Evolutionary conservation across 164 flowering plant genomes (phyloP).

Genomic region (Houttuynia cordata): DNA sequence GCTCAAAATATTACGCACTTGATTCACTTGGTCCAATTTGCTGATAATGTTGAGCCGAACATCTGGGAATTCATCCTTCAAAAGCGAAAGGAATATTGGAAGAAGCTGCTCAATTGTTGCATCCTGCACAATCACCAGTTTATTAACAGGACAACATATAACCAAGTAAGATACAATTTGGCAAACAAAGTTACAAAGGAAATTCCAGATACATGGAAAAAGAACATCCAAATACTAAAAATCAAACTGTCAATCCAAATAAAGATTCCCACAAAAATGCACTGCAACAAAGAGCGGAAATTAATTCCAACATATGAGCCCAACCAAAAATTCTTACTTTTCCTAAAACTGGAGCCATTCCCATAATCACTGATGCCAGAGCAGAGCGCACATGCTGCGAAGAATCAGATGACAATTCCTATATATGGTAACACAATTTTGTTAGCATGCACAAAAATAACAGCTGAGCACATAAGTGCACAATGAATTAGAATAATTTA

Average conservation of each 20-base stretch:
- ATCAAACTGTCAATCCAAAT: conserved; percentile 4
- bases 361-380: conserved; percentile 98
- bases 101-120: conserved; percentile 95
- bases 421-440: neutral
- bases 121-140: conserved; percentile 38
- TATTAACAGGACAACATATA: too few relatives aligned
- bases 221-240: too few relatives aligned
- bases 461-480: neutral
- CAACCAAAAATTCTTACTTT: conserved; percentile 38
- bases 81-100: conserved; percentile 87
- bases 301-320: neutral
- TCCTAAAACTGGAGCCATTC: conserved; percentile 97
- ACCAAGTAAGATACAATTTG: too few relatives aligned
- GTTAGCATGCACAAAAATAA: neutral
- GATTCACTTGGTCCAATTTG: conserved; percentile 99
- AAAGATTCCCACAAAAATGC: too few relatives aligned
- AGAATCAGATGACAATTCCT: conserved; percentile 96
- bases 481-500: neutral
- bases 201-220: too few relatives aligned
- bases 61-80: conserved; percentile 98
- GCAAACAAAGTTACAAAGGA: too few relatives aligned
- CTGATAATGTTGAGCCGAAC: conserved; percentile 95
- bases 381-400: conserved; percentile 99
- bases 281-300: neutral
- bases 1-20: conserved; percentile 27